Evolutionary conservation across 202 grass and related monocot species (phyloP).

Genomic region (Carex sylvatica): DNA sequence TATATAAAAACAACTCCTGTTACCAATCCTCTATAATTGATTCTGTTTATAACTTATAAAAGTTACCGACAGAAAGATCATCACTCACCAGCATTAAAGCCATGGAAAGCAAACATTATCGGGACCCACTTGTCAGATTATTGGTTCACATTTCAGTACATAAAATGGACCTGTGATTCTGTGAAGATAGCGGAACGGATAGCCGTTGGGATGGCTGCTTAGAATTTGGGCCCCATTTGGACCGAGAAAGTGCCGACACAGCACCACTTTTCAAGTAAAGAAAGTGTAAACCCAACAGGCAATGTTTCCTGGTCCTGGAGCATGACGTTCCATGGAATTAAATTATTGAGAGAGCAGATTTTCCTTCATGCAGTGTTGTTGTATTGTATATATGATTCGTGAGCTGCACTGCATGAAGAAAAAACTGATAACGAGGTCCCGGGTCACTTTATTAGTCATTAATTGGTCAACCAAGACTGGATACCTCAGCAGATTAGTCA

Average conservation of each 20-base stretch:
- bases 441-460: not conserved
- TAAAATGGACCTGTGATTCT: not conserved
- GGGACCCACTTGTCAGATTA: not conserved
- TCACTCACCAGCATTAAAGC: not conserved
- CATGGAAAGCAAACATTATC: not conserved
- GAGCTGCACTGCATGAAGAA: too few relatives aligned
- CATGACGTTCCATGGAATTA: not conserved
- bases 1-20: not conserved
- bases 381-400: too few relatives aligned
- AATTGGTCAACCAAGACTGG: not conserved
- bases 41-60: not conserved
- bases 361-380: too few relatives aligned
- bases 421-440: not conserved
- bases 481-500: constrained; percentile 3
- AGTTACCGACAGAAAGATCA: not conserved
- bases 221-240: not conserved
- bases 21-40: not conserved
- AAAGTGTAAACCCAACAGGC: not conserved
- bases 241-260: not conserved
- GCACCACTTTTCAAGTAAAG: not conserved
- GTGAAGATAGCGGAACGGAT: not conserved
- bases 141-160: too few relatives aligned
- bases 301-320: not conserved
- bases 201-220: not conserved
- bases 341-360: too few relatives aligned